Percentiles rank a stretch among this genome's conserved stretches.
These are phyloP conservation scores for Phycomyces nitens DNA, from an alignment of 192 early-diverging fungal species.

Conservation along the genomic window DNA sequence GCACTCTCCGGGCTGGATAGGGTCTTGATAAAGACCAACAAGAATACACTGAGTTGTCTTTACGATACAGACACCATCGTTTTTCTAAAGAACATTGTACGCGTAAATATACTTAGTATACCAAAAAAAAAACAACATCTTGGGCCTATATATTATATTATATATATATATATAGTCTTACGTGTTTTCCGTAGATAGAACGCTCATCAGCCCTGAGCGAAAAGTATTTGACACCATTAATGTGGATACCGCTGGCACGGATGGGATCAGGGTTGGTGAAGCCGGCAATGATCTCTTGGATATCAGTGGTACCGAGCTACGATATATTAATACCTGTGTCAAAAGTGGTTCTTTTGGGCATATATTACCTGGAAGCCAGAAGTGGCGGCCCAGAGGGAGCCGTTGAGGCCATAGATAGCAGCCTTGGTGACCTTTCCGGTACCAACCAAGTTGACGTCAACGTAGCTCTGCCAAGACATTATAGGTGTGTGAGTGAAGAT, in stretches of 20 bases:
- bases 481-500: conserved; percentile 4
- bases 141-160: conserved; percentile 4
- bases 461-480: conserved; percentile 82
- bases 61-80: conserved; percentile 63
- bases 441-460: conserved; percentile 75
- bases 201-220: conserved; percentile 60
- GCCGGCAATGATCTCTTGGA: conserved; percentile 53
- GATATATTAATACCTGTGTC: no score
- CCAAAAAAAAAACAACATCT: no score
- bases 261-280: conserved; percentile 57
- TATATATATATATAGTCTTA: conserved; percentile 24
- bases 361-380: conserved; percentile 66
- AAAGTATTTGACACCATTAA: conserved; percentile 73
- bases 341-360: no score
- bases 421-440: conserved; percentile 69
- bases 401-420: conserved; percentile 76
- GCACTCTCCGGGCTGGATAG: conserved; percentile 62
- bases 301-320: conserved; percentile 56
- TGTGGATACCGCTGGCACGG: conserved; percentile 60
- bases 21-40: conserved; percentile 66
- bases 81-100: conserved; percentile 43
- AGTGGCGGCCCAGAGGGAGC: conserved; percentile 78
- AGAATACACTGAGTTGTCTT: conserved; percentile 83
- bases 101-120: neutral
- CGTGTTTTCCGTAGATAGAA: conserved; percentile 78